These are phyloP conservation scores for Aspergillus flavus DNA, from an alignment of 2,329 filamentous ascomycete species.

Conservation along the genomic window DNA sequence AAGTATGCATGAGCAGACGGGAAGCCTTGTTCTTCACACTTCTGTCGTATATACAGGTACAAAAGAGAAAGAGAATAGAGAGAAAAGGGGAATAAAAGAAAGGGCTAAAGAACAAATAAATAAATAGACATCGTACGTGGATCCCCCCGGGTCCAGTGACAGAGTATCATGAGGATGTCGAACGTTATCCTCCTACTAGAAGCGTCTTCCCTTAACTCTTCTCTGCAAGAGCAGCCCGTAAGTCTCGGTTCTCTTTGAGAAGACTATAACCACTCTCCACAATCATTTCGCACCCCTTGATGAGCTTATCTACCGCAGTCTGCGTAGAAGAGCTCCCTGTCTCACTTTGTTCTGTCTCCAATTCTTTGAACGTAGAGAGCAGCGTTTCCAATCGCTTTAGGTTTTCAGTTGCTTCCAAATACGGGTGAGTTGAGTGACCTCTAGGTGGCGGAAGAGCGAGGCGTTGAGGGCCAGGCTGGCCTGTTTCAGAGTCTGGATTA, in stretches of 20 bases:
- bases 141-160: no score
- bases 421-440: not conserved
- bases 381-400: not conserved
- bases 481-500: not conserved
- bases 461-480: not conserved
- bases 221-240: not conserved
- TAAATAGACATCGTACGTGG: no score
- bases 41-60: no score
- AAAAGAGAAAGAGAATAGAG: no score
- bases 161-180: no score
- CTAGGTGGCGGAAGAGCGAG: not conserved
- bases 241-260: not conserved
- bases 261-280: not conserved
- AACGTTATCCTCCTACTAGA: not conserved
- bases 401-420: not conserved
- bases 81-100: no score
- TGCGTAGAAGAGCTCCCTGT: not conserved
- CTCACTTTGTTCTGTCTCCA: not conserved
- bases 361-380: not conserved
- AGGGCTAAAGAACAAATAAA: no score
- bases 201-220: not conserved
- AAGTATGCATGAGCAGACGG: no score
- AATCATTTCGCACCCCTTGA: not conserved
- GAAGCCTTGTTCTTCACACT: no score
- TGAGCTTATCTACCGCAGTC: not conserved